Conservation (phyloP, 768 basidiomycete genomes). For the Tremella fuciformis region DNA sequence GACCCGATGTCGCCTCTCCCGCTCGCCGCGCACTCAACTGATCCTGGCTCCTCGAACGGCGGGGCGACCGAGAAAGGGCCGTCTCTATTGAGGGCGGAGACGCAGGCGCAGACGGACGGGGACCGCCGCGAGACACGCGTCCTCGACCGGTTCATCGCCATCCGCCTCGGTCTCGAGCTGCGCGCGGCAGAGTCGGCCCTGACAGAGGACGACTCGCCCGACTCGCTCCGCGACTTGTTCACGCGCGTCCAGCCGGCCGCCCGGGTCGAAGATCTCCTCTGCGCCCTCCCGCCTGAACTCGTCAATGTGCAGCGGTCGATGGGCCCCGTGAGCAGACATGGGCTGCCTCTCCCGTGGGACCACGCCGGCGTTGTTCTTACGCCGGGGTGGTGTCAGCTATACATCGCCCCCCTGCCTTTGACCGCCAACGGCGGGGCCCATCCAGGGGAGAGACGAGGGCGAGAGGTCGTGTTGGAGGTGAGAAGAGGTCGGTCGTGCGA, state of each 20-base stretch:
- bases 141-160: conserved; percentile 42
- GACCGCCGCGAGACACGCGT: conserved; percentile 35
- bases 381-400: conserved; percentile 31
- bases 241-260: conserved; percentile 36
- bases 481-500: conserved; percentile 22
- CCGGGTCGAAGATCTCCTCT: conserved; percentile 40
- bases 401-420: conserved; percentile 20
- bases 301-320: conserved; percentile 8
- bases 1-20: conserved; percentile 37
- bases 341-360: conserved; percentile 31
- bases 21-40: conserved; percentile 2
- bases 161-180: conserved; percentile 34
- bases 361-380: conserved; percentile 35
- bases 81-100: neutral
- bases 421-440: neutral
- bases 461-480: conserved; percentile 37
- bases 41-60: neutral
- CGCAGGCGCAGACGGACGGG: too few relatives aligned
- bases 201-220: conserved; percentile 27
- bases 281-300: conserved; percentile 19
- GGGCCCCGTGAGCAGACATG: conserved; percentile 1
- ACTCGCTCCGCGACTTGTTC: conserved; percentile 31
- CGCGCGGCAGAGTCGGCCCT: conserved; percentile 33
- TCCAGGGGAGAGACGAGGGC: conserved; percentile 10
- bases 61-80: too few relatives aligned